These are phyloP conservation scores for Triticum dicoccoides DNA, from an alignment of 176 grass and related monocot genomes.

Conservation along the genomic window DNA sequence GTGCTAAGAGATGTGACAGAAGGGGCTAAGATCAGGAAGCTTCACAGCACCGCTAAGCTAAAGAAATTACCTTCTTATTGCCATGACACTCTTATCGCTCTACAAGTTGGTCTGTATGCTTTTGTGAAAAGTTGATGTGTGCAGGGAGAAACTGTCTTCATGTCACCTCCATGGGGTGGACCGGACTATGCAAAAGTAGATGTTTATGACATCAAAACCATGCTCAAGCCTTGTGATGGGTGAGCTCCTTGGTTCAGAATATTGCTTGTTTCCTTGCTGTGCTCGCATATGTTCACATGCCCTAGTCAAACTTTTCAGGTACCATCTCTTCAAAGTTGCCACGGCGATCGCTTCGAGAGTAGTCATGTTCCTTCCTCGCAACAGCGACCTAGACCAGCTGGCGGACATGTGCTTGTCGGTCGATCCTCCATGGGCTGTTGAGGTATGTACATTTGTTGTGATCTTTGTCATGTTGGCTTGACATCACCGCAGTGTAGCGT, in stretches of 20 bases:
- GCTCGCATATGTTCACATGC: slow-evolving; percentile 1
- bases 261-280: not conserved
- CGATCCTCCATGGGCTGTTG: slow-evolving; percentile 79
- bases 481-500: not conserved
- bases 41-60: not conserved
- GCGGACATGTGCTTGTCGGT: slow-evolving; percentile 71
- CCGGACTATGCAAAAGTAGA: slow-evolving; percentile 82
- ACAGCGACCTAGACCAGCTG: slow-evolving; percentile 73
- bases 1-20: not conserved
- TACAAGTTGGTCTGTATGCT: slow-evolving; percentile 17
- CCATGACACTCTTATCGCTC: not conserved
- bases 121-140: slow-evolving; percentile 7
- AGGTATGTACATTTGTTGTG: slow-evolving; percentile 47
- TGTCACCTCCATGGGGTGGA: slow-evolving; percentile 98
- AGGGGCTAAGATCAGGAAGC: not conserved
- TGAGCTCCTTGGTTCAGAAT: slow-evolving; percentile 37
- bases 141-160: slow-evolving; percentile 78
- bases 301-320: slow-evolving; percentile 36
- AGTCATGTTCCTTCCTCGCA: slow-evolving; percentile 96
- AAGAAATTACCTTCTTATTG: not conserved
- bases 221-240: slow-evolving; percentile 95
- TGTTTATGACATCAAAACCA: slow-evolving; percentile 74
- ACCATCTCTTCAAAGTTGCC: slow-evolving; percentile 76
- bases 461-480: not conserved
- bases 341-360: slow-evolving; percentile 67